Base-by-base conservation (phyloP, 225 moss, liverwort and hornwort species). In the Marchantia paleacea region DNA sequence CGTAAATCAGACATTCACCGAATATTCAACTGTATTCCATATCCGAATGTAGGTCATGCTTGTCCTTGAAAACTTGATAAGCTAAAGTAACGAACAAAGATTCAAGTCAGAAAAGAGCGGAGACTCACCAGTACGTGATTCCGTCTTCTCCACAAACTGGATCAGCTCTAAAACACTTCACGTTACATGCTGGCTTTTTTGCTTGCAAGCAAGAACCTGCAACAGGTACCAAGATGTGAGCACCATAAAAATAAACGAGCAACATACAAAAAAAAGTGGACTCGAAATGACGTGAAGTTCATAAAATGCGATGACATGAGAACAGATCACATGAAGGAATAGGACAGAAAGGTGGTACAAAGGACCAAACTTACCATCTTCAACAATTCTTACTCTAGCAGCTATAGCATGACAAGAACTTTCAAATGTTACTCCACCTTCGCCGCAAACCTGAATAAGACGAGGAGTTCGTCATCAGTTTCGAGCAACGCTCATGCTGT, bases 81-180 rank as follows among this genome's bases (percentile, higher is more conserved):
- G 15, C 39, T 57, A 7, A 50, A 72, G 3, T 22, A 24, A 65
- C 12, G 26, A 53, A 3, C 8, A n/a, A 1, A 52, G 18, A 15
- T 69, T 12, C 19, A 73, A 39, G 5, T 39, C 39, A 39, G 2
- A 39, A 39, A 39, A 39, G 39, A 5, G 39, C 39, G 5, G 39
- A 39, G 20, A 55, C 84, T 78, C 81, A 92, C 96, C 96, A 97
- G 78, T 97, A 97, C 3, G 96, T 97, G 50, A 92, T 68, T 31
- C 67, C 91, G 80, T 97, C 89, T 28, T 85, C 82, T 31, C 96
- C 96, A 81, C 96, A 97, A 67, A 97, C 93, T 82, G 96, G 96
- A 83, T 94, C 94, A 55, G 96, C 94, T 69, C 96, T 91, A 80
- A 94, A 96, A 86, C 96, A 96, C 79, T 87, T 94, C 26, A 96